A percentile compares a stretch with the other conserved stretches of the same genome.
Conservation (phyloP, 805 yeast species). For the Pichia cabralensis region DNA sequence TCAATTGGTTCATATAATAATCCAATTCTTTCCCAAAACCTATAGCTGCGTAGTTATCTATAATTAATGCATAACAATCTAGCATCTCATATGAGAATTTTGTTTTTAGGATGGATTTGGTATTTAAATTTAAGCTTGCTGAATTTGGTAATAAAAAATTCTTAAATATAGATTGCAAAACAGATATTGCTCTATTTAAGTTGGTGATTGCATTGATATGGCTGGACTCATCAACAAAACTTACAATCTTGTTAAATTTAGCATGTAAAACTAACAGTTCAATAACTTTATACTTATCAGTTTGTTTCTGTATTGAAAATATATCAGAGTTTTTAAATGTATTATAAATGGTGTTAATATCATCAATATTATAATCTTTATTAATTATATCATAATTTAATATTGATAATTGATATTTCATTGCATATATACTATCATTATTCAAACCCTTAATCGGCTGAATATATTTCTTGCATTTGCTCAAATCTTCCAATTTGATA, state of each 20-base stretch:
- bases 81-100: constrained; percentile 28
- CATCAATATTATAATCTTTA: too few relatives aligned
- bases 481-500: too few relatives aligned
- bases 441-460: too few relatives aligned
- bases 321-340: neutral
- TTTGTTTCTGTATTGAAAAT: constrained; percentile 9
- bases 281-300: constrained; percentile 12
- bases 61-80: constrained; percentile 29
- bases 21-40: constrained; percentile 54
- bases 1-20: constrained; percentile 43
- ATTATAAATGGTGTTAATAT: neutral
- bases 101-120: constrained; percentile 24
- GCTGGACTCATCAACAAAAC: too few relatives aligned
- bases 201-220: constrained; percentile 28
- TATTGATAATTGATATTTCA: too few relatives aligned
- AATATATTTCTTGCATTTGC: too few relatives aligned
- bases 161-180: constrained; percentile 43
- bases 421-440: too few relatives aligned
- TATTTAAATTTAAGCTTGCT: constrained; percentile 15
- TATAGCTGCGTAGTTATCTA: constrained; percentile 32
- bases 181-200: constrained; percentile 38
- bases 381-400: too few relatives aligned
- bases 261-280: constrained; percentile 23
- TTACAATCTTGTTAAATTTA: constrained; percentile 26
- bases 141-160: constrained; percentile 21